These are phyloP conservation scores for Medicago lupulina DNA, from an alignment of 306 rosid species.

Conservation along the genomic window DNA sequence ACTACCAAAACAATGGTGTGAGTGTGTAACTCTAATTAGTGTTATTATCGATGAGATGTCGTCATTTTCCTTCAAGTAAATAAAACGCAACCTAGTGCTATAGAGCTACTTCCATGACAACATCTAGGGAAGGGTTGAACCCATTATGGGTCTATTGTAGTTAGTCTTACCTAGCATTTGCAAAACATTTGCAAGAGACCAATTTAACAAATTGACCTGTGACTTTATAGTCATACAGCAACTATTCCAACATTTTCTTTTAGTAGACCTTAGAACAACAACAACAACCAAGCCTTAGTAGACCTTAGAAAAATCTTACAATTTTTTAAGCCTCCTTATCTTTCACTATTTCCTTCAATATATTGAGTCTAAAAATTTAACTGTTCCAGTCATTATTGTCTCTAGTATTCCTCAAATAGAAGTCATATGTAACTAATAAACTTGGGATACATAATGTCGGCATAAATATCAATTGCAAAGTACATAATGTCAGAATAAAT, in stretches of 20 bases:
- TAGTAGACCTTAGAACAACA: not conserved
- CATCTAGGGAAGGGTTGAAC: constrained; percentile 5
- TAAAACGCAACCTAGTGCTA: not conserved
- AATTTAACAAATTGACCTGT: not conserved
- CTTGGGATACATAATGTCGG: no score
- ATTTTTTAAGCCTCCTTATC: constrained; percentile 18
- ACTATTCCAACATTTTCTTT: not conserved
- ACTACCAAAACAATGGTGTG: not conserved
- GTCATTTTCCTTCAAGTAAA: not conserved
- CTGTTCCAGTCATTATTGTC: no score
- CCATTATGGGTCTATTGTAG: constrained; percentile 8
- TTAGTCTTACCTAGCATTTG: not conserved
- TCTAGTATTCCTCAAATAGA: no score
- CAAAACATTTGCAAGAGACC: constrained; percentile 8
- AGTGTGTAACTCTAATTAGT: constrained; percentile 17
- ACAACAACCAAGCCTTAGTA: not conserved
- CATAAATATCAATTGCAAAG: no score
- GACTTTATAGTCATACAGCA: constrained; percentile 2
- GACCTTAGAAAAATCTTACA: not conserved
- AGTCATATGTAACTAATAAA: no score
- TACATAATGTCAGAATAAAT: no score
- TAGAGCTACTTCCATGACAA: not conserved
- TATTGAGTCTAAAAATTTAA: no score
- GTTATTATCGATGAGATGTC: constrained; percentile 17
- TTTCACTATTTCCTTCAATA: no score